A percentile compares a stretch with the other conserved stretches of the same genome.
These are phyloP conservation scores for Amanita rimosa DNA, from an alignment of 768 basidiomycete species.

Conservation along the genomic window DNA sequence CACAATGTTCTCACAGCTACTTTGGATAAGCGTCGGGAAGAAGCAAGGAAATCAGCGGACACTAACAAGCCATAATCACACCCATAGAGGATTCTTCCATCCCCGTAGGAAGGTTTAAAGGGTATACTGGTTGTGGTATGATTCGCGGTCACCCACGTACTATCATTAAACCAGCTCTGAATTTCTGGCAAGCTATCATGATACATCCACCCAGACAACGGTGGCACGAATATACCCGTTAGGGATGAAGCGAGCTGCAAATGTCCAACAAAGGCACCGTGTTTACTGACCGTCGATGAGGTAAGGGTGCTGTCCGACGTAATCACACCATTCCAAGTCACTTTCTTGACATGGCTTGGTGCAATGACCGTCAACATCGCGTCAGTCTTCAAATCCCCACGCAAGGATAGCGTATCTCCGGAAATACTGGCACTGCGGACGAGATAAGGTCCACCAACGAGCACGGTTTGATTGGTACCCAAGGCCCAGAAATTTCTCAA, in stretches of 20 bases:
- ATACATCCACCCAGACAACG: slow-evolving; percentile 61
- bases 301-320: slow-evolving; percentile 23
- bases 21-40: slow-evolving; percentile 1
- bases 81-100: slow-evolving; percentile 70
- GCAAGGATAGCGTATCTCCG: slow-evolving; percentile 41
- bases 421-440: slow-evolving; percentile 44
- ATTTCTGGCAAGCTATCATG: slow-evolving; percentile 70
- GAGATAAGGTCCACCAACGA: slow-evolving; percentile 57
- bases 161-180: slow-evolving; percentile 43
- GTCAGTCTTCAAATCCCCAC: slow-evolving; percentile 56
- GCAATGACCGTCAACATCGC: slow-evolving; percentile 54
- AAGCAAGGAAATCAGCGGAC: not conserved
- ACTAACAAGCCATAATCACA: slow-evolving; percentile 82
- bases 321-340: slow-evolving; percentile 67
- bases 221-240: slow-evolving; percentile 30
- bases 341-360: slow-evolving; percentile 33
- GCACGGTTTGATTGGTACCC: slow-evolving; percentile 58
- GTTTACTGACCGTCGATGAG: slow-evolving; percentile 19
- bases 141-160: slow-evolving; percentile 52
- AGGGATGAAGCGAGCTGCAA: slow-evolving; percentile 23
- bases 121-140: slow-evolving; percentile 69
- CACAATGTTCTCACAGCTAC: slow-evolving; percentile 72
- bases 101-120: slow-evolving; percentile 56
- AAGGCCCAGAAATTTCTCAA: slow-evolving; percentile 59
- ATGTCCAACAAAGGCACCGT: slow-evolving; percentile 39